Evolutionary conservation across 768 basidiomycete genomes (phyloP).

Genomic region (Trametes sanguinea): DNA sequence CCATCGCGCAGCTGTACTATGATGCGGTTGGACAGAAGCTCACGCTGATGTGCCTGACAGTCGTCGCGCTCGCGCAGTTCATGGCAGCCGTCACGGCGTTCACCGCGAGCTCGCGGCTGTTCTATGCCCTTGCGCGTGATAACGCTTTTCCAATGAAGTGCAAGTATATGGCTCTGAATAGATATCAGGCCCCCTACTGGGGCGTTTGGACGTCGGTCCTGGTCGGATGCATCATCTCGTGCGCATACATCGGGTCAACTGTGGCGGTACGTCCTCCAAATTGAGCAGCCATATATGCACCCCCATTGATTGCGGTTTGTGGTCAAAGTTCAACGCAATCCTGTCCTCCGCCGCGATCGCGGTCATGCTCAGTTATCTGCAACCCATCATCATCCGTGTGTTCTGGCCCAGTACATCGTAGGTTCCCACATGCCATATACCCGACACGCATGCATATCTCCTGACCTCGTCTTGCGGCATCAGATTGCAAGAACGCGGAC

Average conservation of each 20-base stretch:
- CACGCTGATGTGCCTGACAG: slow-evolving; percentile 51
- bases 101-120: slow-evolving; percentile 57
- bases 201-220: slow-evolving; percentile 59
- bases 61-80: slow-evolving; percentile 52
- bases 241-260: slow-evolving; percentile 57
- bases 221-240: slow-evolving; percentile 55
- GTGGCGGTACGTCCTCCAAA: slow-evolving; percentile 46
- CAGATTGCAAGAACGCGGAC: slow-evolving; percentile 49
- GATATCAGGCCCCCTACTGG: slow-evolving; percentile 54
- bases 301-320: neutral
- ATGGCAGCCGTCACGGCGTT: slow-evolving; percentile 60
- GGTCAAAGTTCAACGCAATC: slow-evolving; percentile 52
- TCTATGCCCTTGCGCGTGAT: slow-evolving; percentile 59
- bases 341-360: slow-evolving; percentile 57
- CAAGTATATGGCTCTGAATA: slow-evolving; percentile 51
- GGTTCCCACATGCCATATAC: neutral
- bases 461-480: slow-evolving; percentile 2
- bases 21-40: slow-evolving; percentile 52
- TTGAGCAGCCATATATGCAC: neutral
- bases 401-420: slow-evolving; percentile 56
- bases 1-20: slow-evolving; percentile 58
- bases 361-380: slow-evolving; percentile 59
- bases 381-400: slow-evolving; percentile 58
- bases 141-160: slow-evolving; percentile 50
- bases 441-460: neutral